Base-by-base conservation (phyloP, 371 early-diverging fungal genomes). In the Mortierella sp. region DNA sequence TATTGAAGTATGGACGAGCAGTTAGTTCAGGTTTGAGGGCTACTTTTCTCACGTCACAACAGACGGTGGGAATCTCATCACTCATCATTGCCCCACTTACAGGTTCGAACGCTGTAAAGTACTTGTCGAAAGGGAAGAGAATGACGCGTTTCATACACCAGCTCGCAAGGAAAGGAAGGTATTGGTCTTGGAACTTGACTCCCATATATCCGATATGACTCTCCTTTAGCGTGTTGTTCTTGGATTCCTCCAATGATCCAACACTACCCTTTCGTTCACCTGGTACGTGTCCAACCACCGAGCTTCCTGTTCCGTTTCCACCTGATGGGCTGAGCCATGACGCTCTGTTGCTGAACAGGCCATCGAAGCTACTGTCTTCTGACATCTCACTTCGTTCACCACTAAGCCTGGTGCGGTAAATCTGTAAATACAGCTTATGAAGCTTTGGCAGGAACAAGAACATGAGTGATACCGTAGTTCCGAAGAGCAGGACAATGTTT, bases 61-160 rank as follows among this genome's bases (percentile, higher is more conserved):
- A n/a, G n/a, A n/a, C n/a, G n/a, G n/a, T n/a, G n/a, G n/a, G n/a
- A n/a, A n/a, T n/a, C n/a, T n/a, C n/a, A n/a, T n/a, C n/a, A n/a
- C n/a, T n/a, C n/a, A n/a, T n/a, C n/a, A n/a, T n/a, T n/a, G n/a
- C n/a, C n/a, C n/a, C n/a, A 48, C 66, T 48, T 55, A 73, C 68
- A n/a, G 66, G 27, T 54, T 74, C 79, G 69, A 84, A 85, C 40
- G 81, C 81, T 2, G 83, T 82, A 63, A 86, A 86, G 59, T 86
- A 84, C 12, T 83, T 80, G 7, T 85, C 61, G 62, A 74, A 67
- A 0, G 88, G 88, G 57, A 83, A 86, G 8, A 86, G 81, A 66
- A 88, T 82, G 28, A 88, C 80, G 43, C 85, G 84, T 55, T 80
- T 76, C 88, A 88, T 88, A 28, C 86, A 81, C 88, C 88, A 88